Evolutionary conservation across 805 yeast genomes (phyloP), one percentile per base, ranked within the genome.

Genomic region (Millerago galiae): DNA sequence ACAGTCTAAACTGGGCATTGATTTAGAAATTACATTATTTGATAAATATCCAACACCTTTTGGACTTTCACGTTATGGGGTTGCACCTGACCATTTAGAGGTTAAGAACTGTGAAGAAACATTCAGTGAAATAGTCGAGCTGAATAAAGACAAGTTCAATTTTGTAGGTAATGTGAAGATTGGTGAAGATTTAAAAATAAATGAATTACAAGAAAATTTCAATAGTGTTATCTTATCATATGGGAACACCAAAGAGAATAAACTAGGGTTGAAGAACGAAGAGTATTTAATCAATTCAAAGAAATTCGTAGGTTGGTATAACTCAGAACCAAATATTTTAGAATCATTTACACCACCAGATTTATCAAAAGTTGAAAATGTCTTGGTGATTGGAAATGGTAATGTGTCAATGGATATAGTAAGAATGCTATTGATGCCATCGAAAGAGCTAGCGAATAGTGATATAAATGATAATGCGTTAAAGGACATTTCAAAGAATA

Each of bases 71-170:
- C 65, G 99, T 29, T 90, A 76, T 58, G 99, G 99, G 2, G 98
- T 93, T n/a, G 97, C 99, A 0, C 99, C 99, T 2, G 99, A 93
- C 63, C 97, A 93, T 62, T 96, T 96, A 0, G 98, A 93, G 55
- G 98, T 93, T 27, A 91, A 90, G 60, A 80, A 80, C 46, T 84
- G 93, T 53, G 74, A 70, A 40, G 68, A 83, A 15, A 80, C 89
- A 40, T 83, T 93, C 57, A 73, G 71, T 9, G 79, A 67, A 5
- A 15, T 28, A 4, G 41, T 44, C 17, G 24, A 43, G 16, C 24
- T 24, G 13, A 42, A 50, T 18, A 52, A 57, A 11, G 59, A 62
- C 11, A 52, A 61, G 2, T 78, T 81, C 55, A 59, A 67, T 31
- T 89, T 83, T 54, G 68, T 73, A 41, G 97, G 97, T 2, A 87